Percentiles rank a stretch among this genome's conserved stretches.
Conservation (phyloP, 1,284 basidiomycete genomes). For the Tilletia horrida region DNA sequence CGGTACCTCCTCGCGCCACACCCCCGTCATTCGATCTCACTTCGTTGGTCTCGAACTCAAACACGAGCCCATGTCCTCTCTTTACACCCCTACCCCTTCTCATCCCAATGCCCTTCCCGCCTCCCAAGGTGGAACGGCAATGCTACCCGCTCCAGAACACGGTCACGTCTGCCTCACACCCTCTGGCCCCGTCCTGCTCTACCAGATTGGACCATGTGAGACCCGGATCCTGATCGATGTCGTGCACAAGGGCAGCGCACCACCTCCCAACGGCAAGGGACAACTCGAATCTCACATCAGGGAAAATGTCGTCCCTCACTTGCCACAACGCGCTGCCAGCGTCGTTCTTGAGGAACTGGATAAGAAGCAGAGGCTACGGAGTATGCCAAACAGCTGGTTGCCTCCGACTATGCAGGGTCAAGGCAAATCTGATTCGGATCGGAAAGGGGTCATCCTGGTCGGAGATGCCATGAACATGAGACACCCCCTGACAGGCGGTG, state of each 20-base stretch:
- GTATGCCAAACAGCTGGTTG: constrained; percentile 95
- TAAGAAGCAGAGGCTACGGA: constrained; percentile 58
- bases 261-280: constrained; percentile 71
- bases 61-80: constrained; percentile 59
- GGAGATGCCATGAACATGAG: constrained; percentile 99
- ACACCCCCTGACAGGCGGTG: constrained; percentile 87
- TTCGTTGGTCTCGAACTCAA: constrained; percentile 78
- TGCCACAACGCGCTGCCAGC: constrained; percentile 44
- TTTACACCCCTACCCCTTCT: neutral
- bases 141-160: constrained; percentile 74
- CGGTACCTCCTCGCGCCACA: constrained; percentile 56
- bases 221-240: constrained; percentile 92
- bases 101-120: constrained; percentile 16
- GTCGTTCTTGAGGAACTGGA: constrained; percentile 39
- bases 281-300: constrained; percentile 49
- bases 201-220: constrained; percentile 67
- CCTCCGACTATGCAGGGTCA: constrained; percentile 78
- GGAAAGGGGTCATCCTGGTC: constrained; percentile 76
- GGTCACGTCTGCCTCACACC: constrained; percentile 77
- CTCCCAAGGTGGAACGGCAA: neutral
- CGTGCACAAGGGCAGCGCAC: constrained; percentile 63
- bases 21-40: constrained; percentile 66
- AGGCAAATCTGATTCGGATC: constrained; percentile 30
- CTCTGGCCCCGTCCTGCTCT: constrained; percentile 77
- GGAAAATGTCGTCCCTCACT: constrained; percentile 42